Evolutionary conservation across 495 filamentous ascomycete genomes (phyloP), one percentile per base, ranked within the genome.

Genomic region (Penicillium pulvis): DNA sequence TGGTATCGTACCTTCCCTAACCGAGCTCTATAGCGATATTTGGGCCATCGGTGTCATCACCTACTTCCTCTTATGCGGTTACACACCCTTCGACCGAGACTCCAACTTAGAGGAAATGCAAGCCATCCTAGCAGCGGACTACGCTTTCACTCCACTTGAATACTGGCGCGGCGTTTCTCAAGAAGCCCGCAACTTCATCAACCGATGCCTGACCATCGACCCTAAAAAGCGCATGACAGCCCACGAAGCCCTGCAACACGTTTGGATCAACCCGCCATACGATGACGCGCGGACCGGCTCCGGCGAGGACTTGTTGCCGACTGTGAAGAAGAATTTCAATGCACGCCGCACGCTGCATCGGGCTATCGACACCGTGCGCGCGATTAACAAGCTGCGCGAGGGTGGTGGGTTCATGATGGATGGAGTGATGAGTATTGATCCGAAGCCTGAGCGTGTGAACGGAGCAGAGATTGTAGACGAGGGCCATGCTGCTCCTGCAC

Each of bases 251-350:
- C 84, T 98, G 10, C 87, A 87, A 55, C 94, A 98, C 68, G 80
- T 87, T 23, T 98, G 95, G 82, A 86, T 98, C 47, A 87, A 86
- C 41, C 88, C 78, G 51, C 71, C 79, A n/a, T 70, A 75, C 59
- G 68, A 78, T 47, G 45, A 53, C 14, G 53, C 55, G 61, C 68
- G 64, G 51, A 53, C 71, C 26, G 75, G 73, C 44, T 80, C 84
- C 49, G 81, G 82, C 20, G 79, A 83, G 51, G 94, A 98, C 76
- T 79, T 98, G 53, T 78, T 98, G 58, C 94, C 94, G 1, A 90
- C 87, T 3, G 90, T 98, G 60, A 95, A 95, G 84, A 97, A 97
- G 86, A 98, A 98, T 76, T 98, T 98, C 81, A 98, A 98, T 64
- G 94, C 94, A 8, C 81, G 93, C 30, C 81, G 92, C 56, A 98